Percentiles rank a stretch among this genome's conserved stretches.
Conservation (phyloP, 805 yeast species). For the Hemisphaericaspora nanyangensis region DNA sequence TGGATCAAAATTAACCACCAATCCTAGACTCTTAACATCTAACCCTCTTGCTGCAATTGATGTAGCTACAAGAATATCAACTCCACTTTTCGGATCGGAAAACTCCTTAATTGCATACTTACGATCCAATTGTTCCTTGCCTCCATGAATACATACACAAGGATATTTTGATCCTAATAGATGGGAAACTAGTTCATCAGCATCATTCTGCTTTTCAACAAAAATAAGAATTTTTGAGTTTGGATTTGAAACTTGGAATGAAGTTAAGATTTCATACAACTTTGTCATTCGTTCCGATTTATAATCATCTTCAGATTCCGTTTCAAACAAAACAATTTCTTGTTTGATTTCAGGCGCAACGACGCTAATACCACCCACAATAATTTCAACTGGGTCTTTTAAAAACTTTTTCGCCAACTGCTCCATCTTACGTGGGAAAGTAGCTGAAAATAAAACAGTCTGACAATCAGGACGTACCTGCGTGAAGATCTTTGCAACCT, state of each 20-base stretch:
- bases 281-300: slow-evolving; percentile 14
- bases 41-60: slow-evolving; percentile 94
- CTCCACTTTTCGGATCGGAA: slow-evolving; percentile 45
- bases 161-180: slow-evolving; percentile 51
- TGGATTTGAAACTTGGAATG: slow-evolving; percentile 24
- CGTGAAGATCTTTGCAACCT: slow-evolving; percentile 73
- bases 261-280: slow-evolving; percentile 54
- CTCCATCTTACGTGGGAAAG: slow-evolving; percentile 82
- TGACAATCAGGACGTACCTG: slow-evolving; percentile 84
- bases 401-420: slow-evolving; percentile 65
- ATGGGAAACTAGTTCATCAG: slow-evolving; percentile 64
- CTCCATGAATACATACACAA: slow-evolving; percentile 82
- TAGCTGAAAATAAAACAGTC: slow-evolving; percentile 89
- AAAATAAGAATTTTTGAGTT: slow-evolving; percentile 66
- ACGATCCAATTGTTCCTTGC: slow-evolving; percentile 82
- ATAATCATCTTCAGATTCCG: slow-evolving; percentile 31
- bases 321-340: slow-evolving; percentile 56
- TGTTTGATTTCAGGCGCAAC: slow-evolving; percentile 83
- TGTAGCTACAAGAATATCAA: slow-evolving; percentile 77
- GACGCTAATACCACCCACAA: slow-evolving; percentile 74
- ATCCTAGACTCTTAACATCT: slow-evolving; percentile 79
- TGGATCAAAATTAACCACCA: slow-evolving; percentile 71
- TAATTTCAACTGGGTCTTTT: slow-evolving; percentile 63
- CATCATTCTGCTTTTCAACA: slow-evolving; percentile 83
- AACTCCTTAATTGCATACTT: slow-evolving; percentile 71